phyloP scores from a whole-genome alignment of 106 monocot species.

The Agapanthus africanus region DNA sequence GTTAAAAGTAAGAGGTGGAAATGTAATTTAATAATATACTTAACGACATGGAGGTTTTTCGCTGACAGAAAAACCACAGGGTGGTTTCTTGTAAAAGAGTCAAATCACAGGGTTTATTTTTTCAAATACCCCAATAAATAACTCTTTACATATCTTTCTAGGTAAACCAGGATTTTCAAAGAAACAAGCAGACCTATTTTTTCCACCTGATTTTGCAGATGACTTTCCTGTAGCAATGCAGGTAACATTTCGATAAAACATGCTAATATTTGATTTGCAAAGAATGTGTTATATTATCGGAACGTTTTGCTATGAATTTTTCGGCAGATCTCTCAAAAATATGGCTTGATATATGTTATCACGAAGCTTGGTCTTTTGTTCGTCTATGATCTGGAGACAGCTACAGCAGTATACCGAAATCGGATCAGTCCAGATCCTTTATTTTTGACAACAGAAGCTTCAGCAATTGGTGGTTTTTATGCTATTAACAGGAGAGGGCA shows the following conservation, averaged over 20 bases:
- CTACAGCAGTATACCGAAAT: slow-evolving; percentile 94
- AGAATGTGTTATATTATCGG: background rate
- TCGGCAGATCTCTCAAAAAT: slow-evolving; percentile 87
- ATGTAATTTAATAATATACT: no score
- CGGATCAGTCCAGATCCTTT: slow-evolving; percentile 97
- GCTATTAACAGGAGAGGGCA: slow-evolving; percentile 94
- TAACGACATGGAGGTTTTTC: no score
- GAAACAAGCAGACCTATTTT: slow-evolving; percentile 99
- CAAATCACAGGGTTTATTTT: no score
- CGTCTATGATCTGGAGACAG: slow-evolving; percentile 96
- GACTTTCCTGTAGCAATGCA: slow-evolving; percentile 99
- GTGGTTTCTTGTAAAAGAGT: no score
- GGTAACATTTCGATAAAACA: slow-evolving; percentile 26
- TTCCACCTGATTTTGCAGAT: slow-evolving; percentile 98
- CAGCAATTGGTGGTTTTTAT: slow-evolving; percentile 82
- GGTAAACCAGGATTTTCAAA: slow-evolving; percentile 93
- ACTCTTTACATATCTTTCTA: no score
- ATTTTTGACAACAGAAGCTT: slow-evolving; percentile 89
- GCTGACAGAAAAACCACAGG: no score
- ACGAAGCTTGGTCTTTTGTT: slow-evolving; percentile 96
- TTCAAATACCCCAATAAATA: no score
- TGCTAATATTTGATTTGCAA: background rate
- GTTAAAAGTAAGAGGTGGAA: no score
- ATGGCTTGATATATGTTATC: slow-evolving; percentile 88
- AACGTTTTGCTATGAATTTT: slow-evolving; percentile 12